Percentiles rank a stretch among this genome's conserved stretches.
Conservation (phyloP, 768 basidiomycete genomes). For the Leccinellum rugosiceps region DNA sequence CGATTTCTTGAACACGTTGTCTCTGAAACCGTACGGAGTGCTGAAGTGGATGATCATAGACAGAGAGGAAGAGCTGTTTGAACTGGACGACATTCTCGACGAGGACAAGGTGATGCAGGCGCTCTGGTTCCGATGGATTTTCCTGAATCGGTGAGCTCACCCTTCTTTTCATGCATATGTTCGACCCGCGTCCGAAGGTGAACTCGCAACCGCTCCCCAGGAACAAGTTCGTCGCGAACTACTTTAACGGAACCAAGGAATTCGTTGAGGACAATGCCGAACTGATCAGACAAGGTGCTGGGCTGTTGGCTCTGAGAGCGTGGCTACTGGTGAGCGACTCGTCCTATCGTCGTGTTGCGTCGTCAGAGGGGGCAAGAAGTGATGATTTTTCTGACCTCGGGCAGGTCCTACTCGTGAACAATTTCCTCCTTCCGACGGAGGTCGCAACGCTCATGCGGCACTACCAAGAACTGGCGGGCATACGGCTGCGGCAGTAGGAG, state of each 20-base stretch:
- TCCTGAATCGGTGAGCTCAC: conserved; percentile 50
- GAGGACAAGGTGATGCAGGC: conserved; percentile 80
- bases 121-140: conserved; percentile 74
- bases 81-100: conserved; percentile 65
- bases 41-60: conserved; percentile 69
- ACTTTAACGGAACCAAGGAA: conserved; percentile 45
- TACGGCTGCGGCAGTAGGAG: conserved; percentile 36
- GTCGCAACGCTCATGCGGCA: conserved; percentile 48
- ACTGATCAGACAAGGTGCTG: conserved; percentile 68
- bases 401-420: conserved; percentile 53
- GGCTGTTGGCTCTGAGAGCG: conserved; percentile 58
- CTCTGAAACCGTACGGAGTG: conserved; percentile 61
- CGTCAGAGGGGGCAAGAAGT: neutral
- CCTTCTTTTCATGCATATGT: neutral
- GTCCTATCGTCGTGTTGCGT: neutral
- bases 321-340: conserved; percentile 52
- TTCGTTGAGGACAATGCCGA: conserved; percentile 64
- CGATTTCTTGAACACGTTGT: conserved; percentile 58
- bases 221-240: conserved; percentile 52
- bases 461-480: conserved; percentile 52
- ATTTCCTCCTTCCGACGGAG: conserved; percentile 49
- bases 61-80: conserved; percentile 73
- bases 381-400: neutral
- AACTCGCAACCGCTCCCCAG: conserved; percentile 30
- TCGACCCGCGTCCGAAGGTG: neutral